Conservation (phyloP, 148 eudicot species). For the Arbutus unedo region DNA sequence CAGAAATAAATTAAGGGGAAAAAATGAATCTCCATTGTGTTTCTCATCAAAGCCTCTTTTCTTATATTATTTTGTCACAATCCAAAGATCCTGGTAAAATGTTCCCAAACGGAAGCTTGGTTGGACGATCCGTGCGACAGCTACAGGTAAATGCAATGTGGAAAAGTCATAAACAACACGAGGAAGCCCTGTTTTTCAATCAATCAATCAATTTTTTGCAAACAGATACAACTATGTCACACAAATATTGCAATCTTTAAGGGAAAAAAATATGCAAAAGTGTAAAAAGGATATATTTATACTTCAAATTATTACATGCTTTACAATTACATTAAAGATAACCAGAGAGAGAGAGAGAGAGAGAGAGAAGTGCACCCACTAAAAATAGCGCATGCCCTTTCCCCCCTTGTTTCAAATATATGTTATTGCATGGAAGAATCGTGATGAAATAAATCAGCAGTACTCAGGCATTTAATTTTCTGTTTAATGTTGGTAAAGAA, state of each 20-base stretch:
- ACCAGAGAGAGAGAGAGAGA: not conserved
- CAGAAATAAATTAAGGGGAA: too few relatives aligned
- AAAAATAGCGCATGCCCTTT: not conserved
- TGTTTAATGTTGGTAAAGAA: not conserved
- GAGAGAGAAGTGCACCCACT: not conserved
- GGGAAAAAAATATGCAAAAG: not conserved
- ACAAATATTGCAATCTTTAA: not conserved
- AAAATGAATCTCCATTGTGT: too few relatives aligned
- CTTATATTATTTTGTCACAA: too few relatives aligned
- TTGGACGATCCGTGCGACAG: too few relatives aligned
- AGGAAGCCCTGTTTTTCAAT: not conserved
- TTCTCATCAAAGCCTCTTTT: too few relatives aligned
- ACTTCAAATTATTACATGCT: not conserved
- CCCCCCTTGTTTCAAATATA: not conserved
- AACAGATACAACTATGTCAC: not conserved
- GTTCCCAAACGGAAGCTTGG: too few relatives aligned
- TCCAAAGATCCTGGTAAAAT: too few relatives aligned
- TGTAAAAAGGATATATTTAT: not conserved
- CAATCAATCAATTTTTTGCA: not conserved
- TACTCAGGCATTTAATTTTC: not conserved
- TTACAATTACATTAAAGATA: not conserved
- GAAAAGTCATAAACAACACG: too few relatives aligned
- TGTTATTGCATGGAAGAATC: not conserved
- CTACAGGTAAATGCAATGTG: too few relatives aligned
- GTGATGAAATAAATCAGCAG: too few relatives aligned